Percentiles rank a stretch among this genome's conserved stretches.
Evolutionary conservation across 345 rosid species (phyloP).

Genomic region (Lumnitzera racemosa): DNA sequence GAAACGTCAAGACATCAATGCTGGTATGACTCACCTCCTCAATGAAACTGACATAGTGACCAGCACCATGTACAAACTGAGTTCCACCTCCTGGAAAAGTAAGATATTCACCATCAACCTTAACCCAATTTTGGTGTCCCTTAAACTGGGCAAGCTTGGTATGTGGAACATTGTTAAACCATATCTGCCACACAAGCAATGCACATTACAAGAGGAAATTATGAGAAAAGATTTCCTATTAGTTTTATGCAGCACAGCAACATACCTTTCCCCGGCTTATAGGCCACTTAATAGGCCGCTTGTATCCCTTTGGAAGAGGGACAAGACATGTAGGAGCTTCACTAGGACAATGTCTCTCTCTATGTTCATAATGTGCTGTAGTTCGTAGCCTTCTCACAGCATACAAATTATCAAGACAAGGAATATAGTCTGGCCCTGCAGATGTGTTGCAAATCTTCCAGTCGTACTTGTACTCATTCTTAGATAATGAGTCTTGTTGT

Average conservation of each 20-base stretch:
- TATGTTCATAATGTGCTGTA: conserved; percentile 76
- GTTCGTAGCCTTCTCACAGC: conserved; percentile 59
- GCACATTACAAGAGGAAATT: background rate
- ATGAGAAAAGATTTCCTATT: conserved; percentile 3
- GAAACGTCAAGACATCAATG: background rate
- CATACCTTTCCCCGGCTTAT: conserved; percentile 73
- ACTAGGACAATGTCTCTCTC: conserved; percentile 89
- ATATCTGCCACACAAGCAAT: conserved; percentile 11
- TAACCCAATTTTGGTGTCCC: conserved; percentile 23
- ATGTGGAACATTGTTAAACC: conserved; percentile 22
- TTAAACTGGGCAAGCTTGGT: conserved; percentile 18
- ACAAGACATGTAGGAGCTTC: conserved; percentile 82
- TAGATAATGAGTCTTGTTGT: conserved; percentile 34
- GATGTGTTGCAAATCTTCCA: conserved; percentile 88
- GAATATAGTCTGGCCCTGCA: conserved; percentile 90
- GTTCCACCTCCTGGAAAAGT: conserved; percentile 26
- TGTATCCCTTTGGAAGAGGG: conserved; percentile 75
- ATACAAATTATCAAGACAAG: conserved; percentile 87
- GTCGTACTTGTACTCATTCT: conserved; percentile 23
- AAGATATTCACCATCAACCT: conserved; percentile 21
- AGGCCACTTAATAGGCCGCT: conserved; percentile 69
- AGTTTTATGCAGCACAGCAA: background rate
- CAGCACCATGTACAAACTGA: conserved; percentile 20
- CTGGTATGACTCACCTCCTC: conserved; percentile 2
- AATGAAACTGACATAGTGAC: conserved; percentile 12